Percentiles rank a stretch among this genome's conserved stretches.
phyloP scores from a whole-genome alignment of 192 early-diverging fungal genomes.

The Entophlyctis helioformis region DNA sequence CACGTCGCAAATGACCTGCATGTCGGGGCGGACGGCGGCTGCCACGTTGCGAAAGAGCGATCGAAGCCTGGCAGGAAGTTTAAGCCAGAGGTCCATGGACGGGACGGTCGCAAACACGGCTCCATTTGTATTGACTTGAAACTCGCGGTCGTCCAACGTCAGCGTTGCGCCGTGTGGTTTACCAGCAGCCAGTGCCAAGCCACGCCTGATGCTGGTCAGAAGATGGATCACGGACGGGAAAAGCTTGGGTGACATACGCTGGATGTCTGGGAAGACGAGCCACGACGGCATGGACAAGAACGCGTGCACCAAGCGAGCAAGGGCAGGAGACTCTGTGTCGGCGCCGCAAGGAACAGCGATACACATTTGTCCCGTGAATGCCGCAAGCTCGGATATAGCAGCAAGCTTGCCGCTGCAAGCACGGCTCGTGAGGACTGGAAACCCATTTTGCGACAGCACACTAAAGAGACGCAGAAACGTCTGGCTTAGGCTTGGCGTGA shows the following conservation, averaged over 20 bases:
- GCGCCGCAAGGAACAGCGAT: not conserved
- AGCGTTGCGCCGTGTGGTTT: conserved; percentile 1
- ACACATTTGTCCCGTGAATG: conserved; percentile 1
- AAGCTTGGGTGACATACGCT: not conserved
- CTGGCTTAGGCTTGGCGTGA: not conserved
- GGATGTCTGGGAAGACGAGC: conserved; percentile 6
- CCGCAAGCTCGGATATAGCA: conserved; percentile 2
- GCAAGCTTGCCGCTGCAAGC: not conserved
- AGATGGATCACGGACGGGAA: not conserved
- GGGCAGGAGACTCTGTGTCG: not conserved
- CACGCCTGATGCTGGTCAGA: not conserved
- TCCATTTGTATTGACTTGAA: not conserved
- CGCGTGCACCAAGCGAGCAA: conserved; percentile 1
- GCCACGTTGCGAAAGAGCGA: conserved; percentile 4
- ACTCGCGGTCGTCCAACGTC: conserved; percentile 4
- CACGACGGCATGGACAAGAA: conserved; percentile 3
- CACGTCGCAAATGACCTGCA: not conserved
- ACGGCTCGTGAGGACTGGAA: conserved; percentile 2
- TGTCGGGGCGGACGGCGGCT: conserved; percentile 2
- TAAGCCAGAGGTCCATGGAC: not conserved
- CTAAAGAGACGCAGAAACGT: conserved; percentile 1
- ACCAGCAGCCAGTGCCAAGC: not conserved
- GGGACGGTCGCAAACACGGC: conserved; percentile 6
- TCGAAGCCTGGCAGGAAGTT: conserved; percentile 1
- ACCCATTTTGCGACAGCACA: not conserved